Conservation (phyloP, 306 rosid species). For the Quercus agrifolia region DNA sequence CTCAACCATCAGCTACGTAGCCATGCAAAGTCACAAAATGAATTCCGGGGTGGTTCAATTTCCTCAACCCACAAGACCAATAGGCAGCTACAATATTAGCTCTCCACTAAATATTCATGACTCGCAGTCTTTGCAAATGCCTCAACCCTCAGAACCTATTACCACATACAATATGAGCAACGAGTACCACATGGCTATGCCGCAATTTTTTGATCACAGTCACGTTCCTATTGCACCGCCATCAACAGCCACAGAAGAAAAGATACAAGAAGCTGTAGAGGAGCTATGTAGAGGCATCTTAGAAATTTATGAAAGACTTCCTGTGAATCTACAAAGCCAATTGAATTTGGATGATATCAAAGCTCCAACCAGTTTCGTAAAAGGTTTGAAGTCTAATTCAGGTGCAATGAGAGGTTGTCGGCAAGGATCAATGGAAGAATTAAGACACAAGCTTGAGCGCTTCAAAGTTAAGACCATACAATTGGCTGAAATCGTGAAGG, state of each 20-base stretch:
- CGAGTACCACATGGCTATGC: no score
- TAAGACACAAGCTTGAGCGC: not conserved
- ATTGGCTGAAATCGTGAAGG: not conserved
- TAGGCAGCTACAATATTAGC: not conserved
- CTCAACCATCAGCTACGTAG: no score
- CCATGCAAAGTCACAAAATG: not conserved
- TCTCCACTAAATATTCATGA: no score
- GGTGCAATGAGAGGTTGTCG: not conserved
- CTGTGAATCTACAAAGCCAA: not conserved
- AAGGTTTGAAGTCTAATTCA: not conserved
- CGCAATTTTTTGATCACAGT: no score
- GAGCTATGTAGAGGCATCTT: not conserved
- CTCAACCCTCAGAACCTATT: no score
- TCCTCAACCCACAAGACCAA: conserved; percentile 17
- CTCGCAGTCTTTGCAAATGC: no score
- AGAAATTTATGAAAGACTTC: not conserved
- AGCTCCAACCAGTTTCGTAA: not conserved
- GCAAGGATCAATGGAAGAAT: not conserved
- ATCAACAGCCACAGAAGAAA: not conserved
- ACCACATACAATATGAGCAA: no score
- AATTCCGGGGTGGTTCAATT: conserved; percentile 3
- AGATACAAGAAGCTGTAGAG: not conserved
- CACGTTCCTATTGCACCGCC: not conserved
- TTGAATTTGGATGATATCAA: not conserved
- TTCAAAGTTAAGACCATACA: not conserved